phyloP scores from a whole-genome alignment of 768 basidiomycete species.

The Xanthoconium purpureum region DNA sequence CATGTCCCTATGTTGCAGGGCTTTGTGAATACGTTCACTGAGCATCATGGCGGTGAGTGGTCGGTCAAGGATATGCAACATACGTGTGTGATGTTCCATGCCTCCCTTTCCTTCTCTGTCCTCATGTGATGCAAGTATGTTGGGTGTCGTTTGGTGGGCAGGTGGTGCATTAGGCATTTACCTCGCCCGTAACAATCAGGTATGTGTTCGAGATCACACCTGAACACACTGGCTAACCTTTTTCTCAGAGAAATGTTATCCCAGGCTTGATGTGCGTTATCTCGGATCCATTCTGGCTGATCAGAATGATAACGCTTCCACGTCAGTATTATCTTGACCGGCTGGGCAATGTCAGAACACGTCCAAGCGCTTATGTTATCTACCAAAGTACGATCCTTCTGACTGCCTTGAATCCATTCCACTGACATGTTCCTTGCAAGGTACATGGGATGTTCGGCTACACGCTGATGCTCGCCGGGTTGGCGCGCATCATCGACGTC shows the following conservation, averaged over 20 bases:
- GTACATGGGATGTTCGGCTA: constrained; percentile 85
- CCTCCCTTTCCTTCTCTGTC: not conserved
- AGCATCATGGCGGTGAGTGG: constrained; percentile 80
- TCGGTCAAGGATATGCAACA: constrained; percentile 94
- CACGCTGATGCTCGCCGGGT: constrained; percentile 80
- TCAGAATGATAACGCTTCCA: not conserved
- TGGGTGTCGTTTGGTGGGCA: constrained; percentile 69
- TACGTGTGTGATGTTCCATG: constrained; percentile 52
- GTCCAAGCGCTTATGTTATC: constrained; percentile 82
- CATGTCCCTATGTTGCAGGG: constrained; percentile 6
- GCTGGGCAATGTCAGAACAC: constrained; percentile 93
- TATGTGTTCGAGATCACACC: constrained; percentile 25
- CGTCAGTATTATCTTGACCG: constrained; percentile 78
- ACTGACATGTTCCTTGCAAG: constrained; percentile 33
- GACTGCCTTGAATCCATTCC: not conserved
- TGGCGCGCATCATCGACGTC: constrained; percentile 77
- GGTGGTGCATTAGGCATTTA: constrained; percentile 89
- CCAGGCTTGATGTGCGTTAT: constrained; percentile 73
- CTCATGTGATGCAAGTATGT: constrained; percentile 42
- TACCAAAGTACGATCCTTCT: constrained; percentile 52
- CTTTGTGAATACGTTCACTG: constrained; percentile 87
- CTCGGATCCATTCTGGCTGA: not conserved
- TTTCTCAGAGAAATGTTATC: constrained; percentile 64
- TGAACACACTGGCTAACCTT: not conserved
- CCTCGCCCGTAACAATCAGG: constrained; percentile 75